Evolutionary conservation across 805 yeast genomes (phyloP), one percentile per base, ranked within the genome.

Genomic region (Novakomyces olei): DNA sequence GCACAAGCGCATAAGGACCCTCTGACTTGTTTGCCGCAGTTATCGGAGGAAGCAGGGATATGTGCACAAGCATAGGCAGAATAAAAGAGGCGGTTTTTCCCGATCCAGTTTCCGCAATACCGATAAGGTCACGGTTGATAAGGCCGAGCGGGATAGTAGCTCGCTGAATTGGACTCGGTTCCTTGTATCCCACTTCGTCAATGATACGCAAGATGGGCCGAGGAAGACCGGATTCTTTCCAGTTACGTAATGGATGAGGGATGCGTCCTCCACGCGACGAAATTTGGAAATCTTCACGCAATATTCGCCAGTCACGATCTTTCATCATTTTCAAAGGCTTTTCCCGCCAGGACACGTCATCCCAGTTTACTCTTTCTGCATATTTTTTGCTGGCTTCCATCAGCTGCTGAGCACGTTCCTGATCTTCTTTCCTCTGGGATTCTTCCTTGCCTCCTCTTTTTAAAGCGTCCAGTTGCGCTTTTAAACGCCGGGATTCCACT

Each of bases 81-180:
- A 77, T 48, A 50, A 72, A 85, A 2, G 91, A 74, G 8, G 83
- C 57, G 0, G 98, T 85, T 48, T 88, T 85, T 44, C 98, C 98
- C 1, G 92, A 77, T 8, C 98, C 98, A 0, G 98, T 85, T 42
- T 81, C 81, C 0, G 96, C 95, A n/a, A 83, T 65, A 9, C 93
- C 96, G 15, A 83, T 60, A 2, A 78, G 58, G 48, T 85, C 94
- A 16, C 67, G 52, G 3, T 62, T 55, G 0, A 55, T 48, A 15
- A 72, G 43, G 0, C 74, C 72, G 17, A 72, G 54, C 0, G 95
- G 94, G 4, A 85, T 68, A 0, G 94, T 64, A 0, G 91, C 88
- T 39, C 94, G 55, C 49, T 85, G 98, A 37, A 88, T 75, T 0
- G 96, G 88, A 0, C 95, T 77, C 3, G 96, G 96, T 5, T 65